Percentiles rank a stretch among this genome's conserved stretches.
Evolutionary conservation across 1,139 yeast species (phyloP).

Genomic region (Suhomyces yuchorum): DNA sequence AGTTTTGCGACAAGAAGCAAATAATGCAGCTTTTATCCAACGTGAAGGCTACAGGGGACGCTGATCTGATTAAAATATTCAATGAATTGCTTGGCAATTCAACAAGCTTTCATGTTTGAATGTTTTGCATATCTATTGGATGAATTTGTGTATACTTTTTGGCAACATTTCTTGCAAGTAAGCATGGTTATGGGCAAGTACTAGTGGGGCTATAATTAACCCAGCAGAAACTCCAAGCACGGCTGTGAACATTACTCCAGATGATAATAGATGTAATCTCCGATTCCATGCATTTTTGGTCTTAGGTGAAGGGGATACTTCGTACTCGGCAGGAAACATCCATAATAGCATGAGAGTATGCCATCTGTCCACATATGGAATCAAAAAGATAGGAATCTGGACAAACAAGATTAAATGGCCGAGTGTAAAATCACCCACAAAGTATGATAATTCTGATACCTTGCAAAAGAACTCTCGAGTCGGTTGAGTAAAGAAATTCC

Average conservation of each 20-base stretch:
- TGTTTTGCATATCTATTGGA: background rate
- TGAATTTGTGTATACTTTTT: background rate
- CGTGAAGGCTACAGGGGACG: slow-evolving; percentile 6
- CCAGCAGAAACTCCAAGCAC: background rate
- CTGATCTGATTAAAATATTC: slow-evolving; percentile 5
- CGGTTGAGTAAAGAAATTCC: slow-evolving; percentile 54
- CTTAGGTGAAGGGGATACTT: background rate
- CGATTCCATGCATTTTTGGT: background rate
- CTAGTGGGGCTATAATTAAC: background rate
- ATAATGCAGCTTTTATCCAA: slow-evolving; percentile 11
- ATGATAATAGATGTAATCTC: background rate
- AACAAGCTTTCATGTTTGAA: background rate
- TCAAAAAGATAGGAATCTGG: slow-evolving; percentile 54
- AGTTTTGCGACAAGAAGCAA: slow-evolving; percentile 18
- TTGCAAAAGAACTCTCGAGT: slow-evolving; percentile 57
- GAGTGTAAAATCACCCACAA: slow-evolving; percentile 53
- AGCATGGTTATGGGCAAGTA: background rate
- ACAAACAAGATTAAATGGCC: slow-evolving; percentile 54
- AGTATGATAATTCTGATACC: slow-evolving; percentile 54
- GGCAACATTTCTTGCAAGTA: background rate
- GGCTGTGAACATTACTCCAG: background rate
- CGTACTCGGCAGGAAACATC: slow-evolving; percentile 55
- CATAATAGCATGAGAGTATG: slow-evolving; percentile 81
- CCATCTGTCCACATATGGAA: slow-evolving; percentile 68
- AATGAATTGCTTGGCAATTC: background rate